These are phyloP conservation scores for Arxiozyma telluris DNA, from an alignment of 1,139 yeast species.

Conservation along the genomic window DNA sequence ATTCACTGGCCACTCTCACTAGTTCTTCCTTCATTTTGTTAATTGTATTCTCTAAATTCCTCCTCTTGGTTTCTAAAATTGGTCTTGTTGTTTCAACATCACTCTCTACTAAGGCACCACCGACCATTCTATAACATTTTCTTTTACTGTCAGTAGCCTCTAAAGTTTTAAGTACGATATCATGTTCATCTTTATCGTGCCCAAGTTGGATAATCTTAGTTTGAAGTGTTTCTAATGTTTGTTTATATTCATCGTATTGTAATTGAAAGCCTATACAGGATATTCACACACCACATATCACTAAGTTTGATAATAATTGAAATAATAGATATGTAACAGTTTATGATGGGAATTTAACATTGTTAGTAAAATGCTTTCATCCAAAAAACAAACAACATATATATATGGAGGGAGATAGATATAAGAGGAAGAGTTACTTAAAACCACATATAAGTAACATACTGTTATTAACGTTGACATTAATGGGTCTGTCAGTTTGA, in stretches of 20 bases:
- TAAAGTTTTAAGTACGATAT: constrained; percentile 49
- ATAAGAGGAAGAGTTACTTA: too few relatives aligned
- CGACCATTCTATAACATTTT: constrained; percentile 87
- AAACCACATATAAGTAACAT: neutral
- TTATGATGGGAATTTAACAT: too few relatives aligned
- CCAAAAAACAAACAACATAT: neutral
- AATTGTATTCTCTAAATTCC: constrained; percentile 38
- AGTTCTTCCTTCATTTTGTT: constrained; percentile 41
- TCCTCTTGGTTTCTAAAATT: constrained; percentile 51
- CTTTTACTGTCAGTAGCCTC: constrained; percentile 43
- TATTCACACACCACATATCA: neutral
- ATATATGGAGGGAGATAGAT: neutral
- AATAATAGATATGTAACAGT: neutral
- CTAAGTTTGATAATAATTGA: neutral
- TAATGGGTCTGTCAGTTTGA: neutral
- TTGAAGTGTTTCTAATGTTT: constrained; percentile 48
- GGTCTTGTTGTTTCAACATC: constrained; percentile 68
- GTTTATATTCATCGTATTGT: constrained; percentile 55
- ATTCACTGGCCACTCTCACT: constrained; percentile 41
- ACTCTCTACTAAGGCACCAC: constrained; percentile 84
- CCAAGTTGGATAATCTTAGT: constrained; percentile 46
- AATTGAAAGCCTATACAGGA: constrained; percentile 39
- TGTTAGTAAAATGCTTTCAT: neutral
- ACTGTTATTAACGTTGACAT: constrained; percentile 1
- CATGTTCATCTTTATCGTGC: constrained; percentile 43